Evolutionary conservation across 1,284 basidiomycete species (phyloP), one percentile per base, ranked within the genome.

Genomic region (Ganoderma multipileum): DNA sequence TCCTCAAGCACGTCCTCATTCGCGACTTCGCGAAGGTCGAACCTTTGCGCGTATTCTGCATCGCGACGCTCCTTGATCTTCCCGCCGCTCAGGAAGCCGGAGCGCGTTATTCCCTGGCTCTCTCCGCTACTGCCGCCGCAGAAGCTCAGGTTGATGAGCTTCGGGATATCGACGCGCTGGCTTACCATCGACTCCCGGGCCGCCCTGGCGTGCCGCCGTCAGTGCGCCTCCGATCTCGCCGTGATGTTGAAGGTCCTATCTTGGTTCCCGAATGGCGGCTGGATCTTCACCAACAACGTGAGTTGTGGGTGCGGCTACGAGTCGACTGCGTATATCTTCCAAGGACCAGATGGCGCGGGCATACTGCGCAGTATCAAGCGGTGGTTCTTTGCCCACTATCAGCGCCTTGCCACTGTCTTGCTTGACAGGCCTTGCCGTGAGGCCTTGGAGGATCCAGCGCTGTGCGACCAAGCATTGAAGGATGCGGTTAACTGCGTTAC

Each of bases 41-140:
- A 18, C 74, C 83, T 0, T 55, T 82, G n/a, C 76, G 74, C 18
- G 64, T 79, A 5, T 81, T 80, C 61, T 77, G 77, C 14, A 74
- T 83, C 57, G 79, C 80, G 2, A 67, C 75, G 23, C 47, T 26
- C 0, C 50, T 36, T 26, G 41, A 58, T 47, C n/a, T 66, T 33
- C 30, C 42, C 4, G 41, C 38, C 9, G 59, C 39, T 4, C 41
- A 42, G 36, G n/a, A 44, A 47, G 33, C 55, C 7, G 39, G 39
- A 2, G 55, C 39, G 14, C 52, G 36, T 38, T 2, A 23, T 14
- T 55, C 28, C 36, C 38, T 63, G n/a, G 36, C 12, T 26, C 36
- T 26, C 16, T 30, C 62, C 38, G 14, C 28, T 20, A 14, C n/a
- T 12, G 62, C 23, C 16, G 38, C 30, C 23, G 52, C 57, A 18